Evolutionary conservation across 768 basidiomycete genomes (phyloP), one percentile per base, ranked within the genome.

Genomic region (Neoboletus magnificus): DNA sequence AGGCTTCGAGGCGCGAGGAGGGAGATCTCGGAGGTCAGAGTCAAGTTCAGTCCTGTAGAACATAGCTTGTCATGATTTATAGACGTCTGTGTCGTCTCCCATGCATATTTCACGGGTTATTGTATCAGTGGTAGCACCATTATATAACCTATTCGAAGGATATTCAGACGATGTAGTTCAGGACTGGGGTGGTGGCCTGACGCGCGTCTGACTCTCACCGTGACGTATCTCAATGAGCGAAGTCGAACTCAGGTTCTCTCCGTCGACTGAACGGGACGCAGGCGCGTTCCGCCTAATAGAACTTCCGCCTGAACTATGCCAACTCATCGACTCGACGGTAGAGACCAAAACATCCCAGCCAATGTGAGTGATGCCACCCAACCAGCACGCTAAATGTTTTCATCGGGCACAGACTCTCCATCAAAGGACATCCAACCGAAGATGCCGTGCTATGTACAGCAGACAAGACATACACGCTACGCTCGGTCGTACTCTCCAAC

Each of bases 361-460:
- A 46, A 54, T 63, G 71, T 61, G 50, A 54, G 61, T 54, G 6
- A 9, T 12, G 22, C n/a, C 43, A 13, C 1, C 35, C n/a, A 4
- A 35, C 35, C 25, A 4, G 11, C 33, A 15, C 33, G 15, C 42
- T n/a, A 0, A 40, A 16, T 18, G 9, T 37, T 18, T 23, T 61
- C 22, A 51, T 32, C 20, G 12, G 52, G 10, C 12, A 41, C 61
- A 89, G 89, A 40, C 69, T 93, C 50, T 78, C 79, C 27, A 87
- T 98, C 73, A 95, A 93, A 69, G 96, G 95, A 8, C 76, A 84
- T 42, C 71, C 82, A 2, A 79, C 80, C 29, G 94, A 98, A 62
- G 89, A 95, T 62, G 96, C 95, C 0, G 93, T 97, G 0, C 74
- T 96, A 10, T 98, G 96, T 69, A 96, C 94, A 0, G 62, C 77